Percentiles rank a stretch among this genome's conserved stretches.
These are phyloP conservation scores for Trichosporon ovoides DNA, from an alignment of 1,284 basidiomycete genomes.

Conservation along the genomic window DNA sequence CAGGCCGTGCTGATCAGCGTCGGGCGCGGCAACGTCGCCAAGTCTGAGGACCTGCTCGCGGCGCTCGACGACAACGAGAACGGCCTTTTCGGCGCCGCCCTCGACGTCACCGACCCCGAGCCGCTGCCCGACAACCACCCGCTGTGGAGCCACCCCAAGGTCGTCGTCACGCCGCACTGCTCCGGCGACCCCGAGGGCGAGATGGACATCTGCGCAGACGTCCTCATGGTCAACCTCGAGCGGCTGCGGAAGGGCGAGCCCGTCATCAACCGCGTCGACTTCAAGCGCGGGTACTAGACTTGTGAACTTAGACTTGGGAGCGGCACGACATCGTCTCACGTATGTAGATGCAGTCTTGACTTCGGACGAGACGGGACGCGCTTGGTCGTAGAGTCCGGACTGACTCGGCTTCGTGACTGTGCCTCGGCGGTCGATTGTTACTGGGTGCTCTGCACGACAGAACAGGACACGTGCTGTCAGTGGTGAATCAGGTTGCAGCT, in stretches of 20 bases:
- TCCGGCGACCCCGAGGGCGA: conserved; percentile 24
- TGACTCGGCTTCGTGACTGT: too few species aligned
- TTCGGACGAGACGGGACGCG: too few species aligned
- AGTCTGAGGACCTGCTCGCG: conserved; percentile 20
- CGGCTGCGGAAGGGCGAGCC: conserved; percentile 21
- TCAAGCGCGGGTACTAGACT: conserved; percentile 32
- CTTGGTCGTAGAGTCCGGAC: too few species aligned
- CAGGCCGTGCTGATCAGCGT: conserved; percentile 27
- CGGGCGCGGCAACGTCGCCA: conserved; percentile 24
- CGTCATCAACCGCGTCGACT: conserved; percentile 28
- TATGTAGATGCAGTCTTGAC: too few species aligned
- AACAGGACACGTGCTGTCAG: too few species aligned
- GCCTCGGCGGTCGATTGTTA: too few species aligned
- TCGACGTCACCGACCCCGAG: conserved; percentile 32
- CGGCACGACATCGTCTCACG: too few species aligned
- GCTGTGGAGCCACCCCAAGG: conserved; percentile 20
- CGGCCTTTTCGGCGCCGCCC: conserved; percentile 19
- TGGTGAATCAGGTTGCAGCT: too few species aligned
- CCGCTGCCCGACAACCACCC: conserved; percentile 24
- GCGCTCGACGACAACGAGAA: conserved; percentile 15
- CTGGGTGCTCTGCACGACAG: too few species aligned
- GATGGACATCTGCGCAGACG: conserved; percentile 19
- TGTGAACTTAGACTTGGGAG: too few species aligned
- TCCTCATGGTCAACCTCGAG: conserved; percentile 35
- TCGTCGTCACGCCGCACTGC: conserved; percentile 24